Conservation (phyloP, 1,139 yeast species). For the Geotrichum citri-aurantii region DNA sequence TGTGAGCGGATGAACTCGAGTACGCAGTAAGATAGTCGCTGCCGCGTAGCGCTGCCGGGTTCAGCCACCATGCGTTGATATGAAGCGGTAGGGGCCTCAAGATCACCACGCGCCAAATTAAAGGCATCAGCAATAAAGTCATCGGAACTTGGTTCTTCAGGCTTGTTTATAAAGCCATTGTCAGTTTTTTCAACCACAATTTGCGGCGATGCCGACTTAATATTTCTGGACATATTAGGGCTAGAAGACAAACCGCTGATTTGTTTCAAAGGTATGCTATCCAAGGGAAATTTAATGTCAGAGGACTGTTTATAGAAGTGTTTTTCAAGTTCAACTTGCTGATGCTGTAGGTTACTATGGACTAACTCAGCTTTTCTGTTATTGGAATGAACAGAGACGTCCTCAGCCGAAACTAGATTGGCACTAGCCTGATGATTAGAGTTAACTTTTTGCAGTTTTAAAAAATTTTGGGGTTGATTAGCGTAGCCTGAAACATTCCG, state of each 20-base stretch:
- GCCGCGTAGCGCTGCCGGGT: constrained; percentile 1
- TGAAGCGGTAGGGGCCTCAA: neutral
- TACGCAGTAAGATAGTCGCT: constrained; percentile 3
- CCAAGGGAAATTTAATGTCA: neutral
- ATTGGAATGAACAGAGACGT: too few species aligned
- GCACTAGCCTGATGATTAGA: too few species aligned
- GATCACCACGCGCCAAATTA: neutral
- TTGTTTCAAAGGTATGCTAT: neutral
- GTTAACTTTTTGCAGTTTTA: too few species aligned
- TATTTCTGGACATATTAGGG: neutral
- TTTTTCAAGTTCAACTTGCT: neutral
- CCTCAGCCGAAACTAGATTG: too few species aligned
- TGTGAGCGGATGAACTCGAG: neutral
- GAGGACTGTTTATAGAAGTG: neutral
- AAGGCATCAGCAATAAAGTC: neutral
- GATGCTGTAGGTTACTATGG: too few species aligned
- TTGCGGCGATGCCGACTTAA: neutral
- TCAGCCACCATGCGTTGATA: neutral
- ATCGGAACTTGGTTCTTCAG: neutral
- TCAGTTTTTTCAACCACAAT: neutral
- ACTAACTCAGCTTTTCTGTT: too few species aligned
- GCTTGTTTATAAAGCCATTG: neutral
- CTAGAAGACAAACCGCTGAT: neutral
- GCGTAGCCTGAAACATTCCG: too few species aligned
- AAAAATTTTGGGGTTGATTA: too few species aligned